phyloP scores from a whole-genome alignment of 805 yeast species.

The Tetrapisispora phaffii region DNA sequence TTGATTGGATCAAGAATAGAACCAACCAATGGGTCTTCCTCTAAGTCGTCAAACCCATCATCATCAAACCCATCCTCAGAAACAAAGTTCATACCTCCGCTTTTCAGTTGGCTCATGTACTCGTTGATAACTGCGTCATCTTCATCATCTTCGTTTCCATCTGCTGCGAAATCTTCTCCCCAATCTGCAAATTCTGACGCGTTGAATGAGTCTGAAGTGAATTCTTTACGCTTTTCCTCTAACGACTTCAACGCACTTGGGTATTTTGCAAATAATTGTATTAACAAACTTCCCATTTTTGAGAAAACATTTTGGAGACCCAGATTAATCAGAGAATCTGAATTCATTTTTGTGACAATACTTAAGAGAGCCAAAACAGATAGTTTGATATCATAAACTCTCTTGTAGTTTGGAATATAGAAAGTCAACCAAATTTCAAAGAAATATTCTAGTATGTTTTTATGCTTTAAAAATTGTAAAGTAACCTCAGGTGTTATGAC shows the following conservation, averaged over 20 bases:
- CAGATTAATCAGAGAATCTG: conserved; percentile 23
- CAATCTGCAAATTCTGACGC: conserved; percentile 25
- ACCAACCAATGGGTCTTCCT: conserved; percentile 72
- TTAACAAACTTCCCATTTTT: conserved; percentile 43
- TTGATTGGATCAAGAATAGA: conserved; percentile 73
- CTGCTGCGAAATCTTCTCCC: conserved; percentile 23
- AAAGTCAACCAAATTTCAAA: conserved; percentile 35
- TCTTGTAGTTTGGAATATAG: conserved; percentile 40
- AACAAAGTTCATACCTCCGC: conserved; percentile 20
- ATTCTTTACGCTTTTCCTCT: conserved; percentile 54
- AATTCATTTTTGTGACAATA: conserved; percentile 25
- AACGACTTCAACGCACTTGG: conserved; percentile 64
- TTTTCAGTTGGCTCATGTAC: conserved; percentile 39
- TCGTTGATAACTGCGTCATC: conserved; percentile 32
- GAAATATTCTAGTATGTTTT: conserved; percentile 34
- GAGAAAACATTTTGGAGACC: conserved; percentile 34
- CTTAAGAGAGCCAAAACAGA: conserved; percentile 58
- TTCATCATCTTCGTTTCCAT: conserved; percentile 32
- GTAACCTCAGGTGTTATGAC: conserved; percentile 50
- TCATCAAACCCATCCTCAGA: conserved; percentile 28
- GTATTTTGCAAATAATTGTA: conserved; percentile 43
- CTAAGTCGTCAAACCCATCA: conserved; percentile 62
- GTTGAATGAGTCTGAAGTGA: conserved; percentile 31
- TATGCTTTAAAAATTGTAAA: conserved; percentile 39
- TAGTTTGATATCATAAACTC: conserved; percentile 77